phyloP scores from a whole-genome alignment of 495 filamentous ascomycete genomes.

The Annulohypoxylon moriforme region DNA sequence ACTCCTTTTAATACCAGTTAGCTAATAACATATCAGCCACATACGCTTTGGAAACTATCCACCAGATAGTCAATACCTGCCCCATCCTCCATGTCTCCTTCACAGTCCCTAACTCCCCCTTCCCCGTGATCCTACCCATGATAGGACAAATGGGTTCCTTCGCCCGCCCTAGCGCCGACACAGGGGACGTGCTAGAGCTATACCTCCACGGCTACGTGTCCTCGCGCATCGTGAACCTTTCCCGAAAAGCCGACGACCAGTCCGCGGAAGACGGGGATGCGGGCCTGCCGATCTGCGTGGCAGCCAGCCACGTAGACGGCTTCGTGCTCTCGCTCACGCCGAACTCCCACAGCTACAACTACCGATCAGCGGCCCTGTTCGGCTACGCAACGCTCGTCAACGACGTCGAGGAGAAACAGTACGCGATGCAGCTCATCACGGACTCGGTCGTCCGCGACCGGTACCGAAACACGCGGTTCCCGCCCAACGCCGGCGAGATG shows the following conservation, averaged over 20 bases:
- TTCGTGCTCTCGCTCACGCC: conserved; percentile 82
- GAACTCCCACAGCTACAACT: conserved; percentile 86
- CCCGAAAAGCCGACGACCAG: conserved; percentile 57
- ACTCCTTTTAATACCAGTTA: neutral
- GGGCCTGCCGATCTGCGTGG: conserved; percentile 73
- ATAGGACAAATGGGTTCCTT: conserved; percentile 86
- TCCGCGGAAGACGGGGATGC: neutral
- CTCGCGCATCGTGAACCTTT: conserved; percentile 78
- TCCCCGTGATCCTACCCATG: conserved; percentile 81
- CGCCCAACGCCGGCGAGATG: conserved; percentile 81
- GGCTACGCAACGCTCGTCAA: conserved; percentile 77
- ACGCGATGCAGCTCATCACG: conserved; percentile 85
- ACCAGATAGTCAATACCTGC: conserved; percentile 80
- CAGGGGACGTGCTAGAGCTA: conserved; percentile 75
- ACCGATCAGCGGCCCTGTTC: conserved; percentile 83
- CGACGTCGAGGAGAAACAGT: conserved; percentile 77
- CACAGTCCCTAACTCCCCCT: conserved; percentile 70
- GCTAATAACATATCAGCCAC: conserved; percentile 60
- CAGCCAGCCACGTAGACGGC: conserved; percentile 75
- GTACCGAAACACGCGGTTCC: conserved; percentile 76
- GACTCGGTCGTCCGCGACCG: conserved; percentile 75
- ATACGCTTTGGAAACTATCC: conserved; percentile 81
- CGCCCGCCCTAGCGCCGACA: conserved; percentile 68
- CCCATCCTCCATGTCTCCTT: conserved; percentile 89
- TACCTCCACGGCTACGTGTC: conserved; percentile 92